Conservation (phyloP, 1,284 basidiomycete genomes). For the Cutaneotrichosporon sp. region DNA sequence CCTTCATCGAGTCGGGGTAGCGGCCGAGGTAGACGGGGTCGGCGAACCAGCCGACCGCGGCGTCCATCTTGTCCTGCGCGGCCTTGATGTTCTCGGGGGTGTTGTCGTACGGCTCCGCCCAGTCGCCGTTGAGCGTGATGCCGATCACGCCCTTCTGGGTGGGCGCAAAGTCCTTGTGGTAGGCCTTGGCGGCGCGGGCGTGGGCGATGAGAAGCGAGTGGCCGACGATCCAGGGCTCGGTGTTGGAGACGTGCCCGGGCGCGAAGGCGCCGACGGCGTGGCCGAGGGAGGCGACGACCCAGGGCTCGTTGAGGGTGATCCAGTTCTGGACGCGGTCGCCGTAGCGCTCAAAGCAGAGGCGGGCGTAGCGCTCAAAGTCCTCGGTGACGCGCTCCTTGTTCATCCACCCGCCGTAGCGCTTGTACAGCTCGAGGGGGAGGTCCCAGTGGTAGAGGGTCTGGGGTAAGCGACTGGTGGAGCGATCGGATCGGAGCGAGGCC, state of each 20-base stretch:
- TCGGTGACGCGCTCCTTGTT: slow-evolving; percentile 64
- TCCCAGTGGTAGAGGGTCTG: slow-evolving; percentile 77
- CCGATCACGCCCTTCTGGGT: slow-evolving; percentile 62
- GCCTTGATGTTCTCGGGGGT: slow-evolving; percentile 64
- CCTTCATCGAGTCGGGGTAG: slow-evolving; percentile 66
- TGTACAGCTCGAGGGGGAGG: slow-evolving; percentile 67
- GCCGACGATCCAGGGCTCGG: slow-evolving; percentile 72
- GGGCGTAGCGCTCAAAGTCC: slow-evolving; percentile 67
- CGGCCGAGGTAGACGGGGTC: slow-evolving; percentile 73
- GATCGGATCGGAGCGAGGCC: slow-evolving; percentile 35
- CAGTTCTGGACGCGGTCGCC: slow-evolving; percentile 75
- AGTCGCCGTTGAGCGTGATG: slow-evolving; percentile 72
- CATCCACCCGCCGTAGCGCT: slow-evolving; percentile 67
- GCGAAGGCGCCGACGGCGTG: slow-evolving; percentile 48
- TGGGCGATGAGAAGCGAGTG: slow-evolving; percentile 70
- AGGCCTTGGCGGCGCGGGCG: slow-evolving; percentile 65
- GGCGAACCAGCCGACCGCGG: slow-evolving; percentile 59
- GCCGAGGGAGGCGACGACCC: slow-evolving; percentile 69
- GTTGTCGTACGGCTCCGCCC: slow-evolving; percentile 69
- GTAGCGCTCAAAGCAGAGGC: slow-evolving; percentile 69
- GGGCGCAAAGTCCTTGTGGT: slow-evolving; percentile 61
- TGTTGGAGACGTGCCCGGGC: slow-evolving; percentile 60
- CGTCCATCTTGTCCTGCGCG: slow-evolving; percentile 66
- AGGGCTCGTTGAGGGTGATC: slow-evolving; percentile 68
- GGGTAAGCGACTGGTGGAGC: too few species aligned